These are phyloP conservation scores for Grigorovia yakushimaensis DNA, from an alignment of 805 yeast genomes.

Conservation along the genomic window DNA sequence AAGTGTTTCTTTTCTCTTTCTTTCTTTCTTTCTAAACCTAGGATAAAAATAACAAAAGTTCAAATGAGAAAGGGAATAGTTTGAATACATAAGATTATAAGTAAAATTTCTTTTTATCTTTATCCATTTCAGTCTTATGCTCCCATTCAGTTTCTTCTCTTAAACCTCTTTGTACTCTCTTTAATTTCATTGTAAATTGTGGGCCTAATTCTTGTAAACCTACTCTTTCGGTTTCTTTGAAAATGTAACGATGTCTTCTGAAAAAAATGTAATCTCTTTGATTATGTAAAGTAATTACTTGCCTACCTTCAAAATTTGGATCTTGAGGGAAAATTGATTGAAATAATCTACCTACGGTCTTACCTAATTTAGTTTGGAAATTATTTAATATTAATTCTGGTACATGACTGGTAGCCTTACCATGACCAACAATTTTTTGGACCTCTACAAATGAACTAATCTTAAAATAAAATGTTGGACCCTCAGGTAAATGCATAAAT, in stretches of 20 bases:
- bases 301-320: slow-evolving; percentile 93
- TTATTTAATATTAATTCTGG: slow-evolving; percentile 91
- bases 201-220: slow-evolving; percentile 97
- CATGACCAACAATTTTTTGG: slow-evolving; percentile 74
- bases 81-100: slow-evolving; percentile 39
- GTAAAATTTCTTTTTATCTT: slow-evolving; percentile 87
- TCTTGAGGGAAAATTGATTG: slow-evolving; percentile 86
- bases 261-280: slow-evolving; percentile 94
- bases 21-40: not conserved
- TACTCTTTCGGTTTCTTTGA: slow-evolving; percentile 81
- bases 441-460: slow-evolving; percentile 69
- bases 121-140: slow-evolving; percentile 92
- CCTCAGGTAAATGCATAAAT: slow-evolving; percentile 86
- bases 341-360: slow-evolving; percentile 84
- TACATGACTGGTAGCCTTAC: slow-evolving; percentile 78
- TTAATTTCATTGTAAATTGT: slow-evolving; percentile 80
- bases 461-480: slow-evolving; percentile 91
- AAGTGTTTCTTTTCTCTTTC: not conserved
- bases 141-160: slow-evolving; percentile 94
- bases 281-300: slow-evolving; percentile 89
- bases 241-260: slow-evolving; percentile 88
- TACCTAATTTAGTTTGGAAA: slow-evolving; percentile 86
- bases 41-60: too few relatives aligned
- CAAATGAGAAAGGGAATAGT: too few relatives aligned
- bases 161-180: slow-evolving; percentile 86